These are phyloP conservation scores for Dissophora globulifera DNA, from an alignment of 192 early-diverging fungal species.

Conservation along the genomic window DNA sequence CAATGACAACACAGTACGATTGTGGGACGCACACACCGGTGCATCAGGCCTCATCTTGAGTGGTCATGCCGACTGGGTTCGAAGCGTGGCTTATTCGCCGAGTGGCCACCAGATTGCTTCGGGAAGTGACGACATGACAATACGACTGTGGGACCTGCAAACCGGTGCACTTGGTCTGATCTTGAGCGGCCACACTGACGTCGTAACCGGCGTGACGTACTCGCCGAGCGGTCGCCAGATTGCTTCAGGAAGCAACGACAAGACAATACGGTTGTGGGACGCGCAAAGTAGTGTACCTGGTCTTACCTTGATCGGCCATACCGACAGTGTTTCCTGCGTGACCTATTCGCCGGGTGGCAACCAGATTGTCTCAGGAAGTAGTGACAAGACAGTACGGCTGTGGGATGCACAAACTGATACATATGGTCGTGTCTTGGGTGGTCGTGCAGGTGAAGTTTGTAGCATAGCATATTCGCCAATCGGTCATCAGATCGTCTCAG, in stretches of 20 bases:
- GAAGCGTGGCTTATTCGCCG: too few species aligned
- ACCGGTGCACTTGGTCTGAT: neutral
- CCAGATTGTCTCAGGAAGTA: neutral
- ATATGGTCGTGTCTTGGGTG: too few species aligned
- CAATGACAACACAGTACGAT: too few species aligned
- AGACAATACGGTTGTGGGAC: neutral
- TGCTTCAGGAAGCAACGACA: neutral
- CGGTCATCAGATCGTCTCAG: constrained; percentile 8
- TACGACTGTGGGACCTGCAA: neutral
- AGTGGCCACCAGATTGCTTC: neutral
- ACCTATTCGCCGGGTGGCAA: neutral
- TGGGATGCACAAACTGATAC: too few species aligned
- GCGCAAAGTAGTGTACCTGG: too few species aligned
- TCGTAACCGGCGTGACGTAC: too few species aligned
- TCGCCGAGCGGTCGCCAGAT: constrained; percentile 5
- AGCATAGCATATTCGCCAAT: neutral
- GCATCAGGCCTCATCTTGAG: too few species aligned
- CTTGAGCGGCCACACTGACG: neutral
- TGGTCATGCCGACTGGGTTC: too few species aligned
- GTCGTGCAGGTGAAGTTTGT: neutral
- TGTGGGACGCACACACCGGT: too few species aligned
- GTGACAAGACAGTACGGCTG: too few species aligned
- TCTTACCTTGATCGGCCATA: too few species aligned
- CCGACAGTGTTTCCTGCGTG: too few species aligned
- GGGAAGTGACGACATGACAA: neutral